Evolutionary conservation across 257 asterid species (phyloP), one percentile per base, ranked within the genome.

Genomic region (Marsdenia floribunda): DNA sequence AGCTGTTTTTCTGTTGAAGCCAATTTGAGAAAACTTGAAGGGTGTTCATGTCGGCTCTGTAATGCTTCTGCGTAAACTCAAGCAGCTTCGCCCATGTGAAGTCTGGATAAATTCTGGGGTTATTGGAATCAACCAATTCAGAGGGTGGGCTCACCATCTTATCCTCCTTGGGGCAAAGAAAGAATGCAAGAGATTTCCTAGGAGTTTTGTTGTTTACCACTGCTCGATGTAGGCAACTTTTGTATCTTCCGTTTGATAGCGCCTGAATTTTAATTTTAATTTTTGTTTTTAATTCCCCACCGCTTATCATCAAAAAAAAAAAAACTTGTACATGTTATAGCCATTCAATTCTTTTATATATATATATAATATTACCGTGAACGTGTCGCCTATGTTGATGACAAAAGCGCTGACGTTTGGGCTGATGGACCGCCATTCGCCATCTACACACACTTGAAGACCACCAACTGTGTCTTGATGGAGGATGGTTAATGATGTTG

Each of bases 381-480:
- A 91, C 2, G 98, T 93, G 84, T 93, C 98, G 13, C 98, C 98
- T 22, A 93, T 91, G 90, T 93, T 93, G 76, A 93, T 95, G 4
- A 93, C 97, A 60, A 93, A 91, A 29, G 97, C 91, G 35, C 83
- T 73, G 58, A 71, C 57, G 71, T 84, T 83, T 1, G 98, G 98
- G 10, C 49, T 40, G 14, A 93, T 88, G 37, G 96, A 85, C 26
- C 79, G 74, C 98, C 98, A 93, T 63, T 91, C 85, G 24, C 87
- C 74, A 72, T 93, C 97, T 15, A 89, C 96, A 69, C 82, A 87
- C 35, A 93, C 98, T 77, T 93, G 89, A 19, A 93, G 97, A 3
- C 98, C 97, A 9, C 95, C 93, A 7, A 91, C 92, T 0, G 76
- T 76, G 81, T 93, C 98, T 70, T 93, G 98, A 80, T 93, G 98